Evolutionary conservation across 2,329 filamentous ascomycete genomes (phyloP), one percentile per base, ranked within the genome.

Genomic region (Fusarium liriodendri): DNA sequence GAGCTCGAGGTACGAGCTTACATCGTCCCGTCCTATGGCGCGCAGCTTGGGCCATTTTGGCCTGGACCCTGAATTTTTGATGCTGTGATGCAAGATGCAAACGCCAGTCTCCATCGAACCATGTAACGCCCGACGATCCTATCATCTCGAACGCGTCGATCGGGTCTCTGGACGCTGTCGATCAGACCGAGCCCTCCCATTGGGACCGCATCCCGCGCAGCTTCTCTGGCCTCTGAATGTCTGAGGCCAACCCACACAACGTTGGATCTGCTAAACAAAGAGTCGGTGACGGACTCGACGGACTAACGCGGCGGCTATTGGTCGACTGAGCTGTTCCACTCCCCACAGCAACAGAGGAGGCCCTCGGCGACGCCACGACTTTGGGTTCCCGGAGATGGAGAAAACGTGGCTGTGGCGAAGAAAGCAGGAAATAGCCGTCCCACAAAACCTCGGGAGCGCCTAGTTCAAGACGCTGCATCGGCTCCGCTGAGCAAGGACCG

Each of bases 401-500:
- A 67, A 73, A 77, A 73, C 73, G 76, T 78, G 74, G 76, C 76
- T 78, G 69, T 66, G 71, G 70, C 74, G 58, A 76, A 66, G 18
- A 33, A 50, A 60, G 66, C 35, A 20, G 16, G 47, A 63, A 40
- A 35, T 32, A 27, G n/a, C 55, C 25, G 71, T 25, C 55, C 67
- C 67, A 50, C 18, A 54, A 38, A 40, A 38, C 33, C 52, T 74
- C 73, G 72, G 69, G 59, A 64, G 55, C 64, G 57, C 70, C 74
- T 73, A 70, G 27, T 57, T 58, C 62, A 63, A 59, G 37, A 38
- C 57, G 57, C 35, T 71, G 70, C 20, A 37, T 45, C 40, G 27
- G 37, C 38, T 59, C 37, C 50, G 18, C 66, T 52, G 16, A 22
- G 37, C 63, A 66, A 66, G 42, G 57, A 58, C 42, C 62, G 42